Base-by-base conservation (phyloP, 371 early-diverging fungal genomes). In the Catenaria anguillulae region DNA sequence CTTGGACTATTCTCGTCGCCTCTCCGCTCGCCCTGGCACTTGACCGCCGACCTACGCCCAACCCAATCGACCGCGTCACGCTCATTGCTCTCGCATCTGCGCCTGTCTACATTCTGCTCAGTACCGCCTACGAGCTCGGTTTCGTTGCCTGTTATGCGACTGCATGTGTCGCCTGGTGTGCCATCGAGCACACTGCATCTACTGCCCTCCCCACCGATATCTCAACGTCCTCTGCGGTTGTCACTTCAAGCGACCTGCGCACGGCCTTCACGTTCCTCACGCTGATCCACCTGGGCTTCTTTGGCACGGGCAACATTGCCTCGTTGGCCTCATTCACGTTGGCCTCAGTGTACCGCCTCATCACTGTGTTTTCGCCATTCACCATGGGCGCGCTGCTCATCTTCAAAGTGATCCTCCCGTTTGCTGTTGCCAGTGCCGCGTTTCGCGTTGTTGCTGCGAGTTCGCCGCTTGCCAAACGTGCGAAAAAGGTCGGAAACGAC, bases 261-360 rank as follows among this genome's bases (percentile, higher is more conserved):
- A 82, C 84, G 0, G 84, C 86, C 6, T 70, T 84, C 26, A 61
- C 83, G 59, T 93, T 93, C 70, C 72, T 93, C 60, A 85, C 92
- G 69, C 87, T 92, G 63, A 84, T 93, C 71, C 86, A 89, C 66
- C 84, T 90, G 2, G 92, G 88, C 5, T 96, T 96, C 75, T 96
- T 96, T 75, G 93, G 94, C 37, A 93, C 94, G 0, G 94, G 94
- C 63, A 96, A 96, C 67, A 83, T 96, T 19, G 97, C 97, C 2
- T 85, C 86, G 2, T 63, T 96, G 60, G 76, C 84, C 52, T 86
- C 87, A 37, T 96, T 96, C 73, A 84, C 86, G 0, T 72, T 96
- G 29, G 83, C 82, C 61, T 84, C 87, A n/a, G 93, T 96, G 29
- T 93, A 90, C 69, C 80, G 94, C 43, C 79, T 96, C 55, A 88